Conservation (phyloP, 768 basidiomycete genomes). For the Mycena venus region DNA sequence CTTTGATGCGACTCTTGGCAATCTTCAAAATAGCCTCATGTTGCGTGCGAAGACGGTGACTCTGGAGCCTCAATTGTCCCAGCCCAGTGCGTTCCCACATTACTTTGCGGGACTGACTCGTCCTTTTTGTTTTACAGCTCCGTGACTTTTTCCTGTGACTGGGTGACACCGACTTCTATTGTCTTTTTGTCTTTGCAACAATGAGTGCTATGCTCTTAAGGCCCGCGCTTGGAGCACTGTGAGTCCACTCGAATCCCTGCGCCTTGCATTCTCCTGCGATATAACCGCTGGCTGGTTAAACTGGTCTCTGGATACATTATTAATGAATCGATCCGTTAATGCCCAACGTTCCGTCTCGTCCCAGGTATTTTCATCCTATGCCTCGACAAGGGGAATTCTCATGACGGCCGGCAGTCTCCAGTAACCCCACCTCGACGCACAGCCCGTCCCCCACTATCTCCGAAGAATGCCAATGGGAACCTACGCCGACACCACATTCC, state of each 20-base stretch:
- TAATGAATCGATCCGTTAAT: conserved; percentile 30
- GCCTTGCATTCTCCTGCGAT: not conserved
- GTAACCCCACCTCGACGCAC: conserved; percentile 17
- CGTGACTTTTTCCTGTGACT: conserved; percentile 17
- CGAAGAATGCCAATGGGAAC: conserved; percentile 5
- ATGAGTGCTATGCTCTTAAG: conserved; percentile 21
- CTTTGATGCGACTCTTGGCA: conserved; percentile 18
- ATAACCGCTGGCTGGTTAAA: conserved; percentile 27
- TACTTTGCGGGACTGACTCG: conserved; percentile 1
- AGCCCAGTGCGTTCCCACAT: conserved; percentile 17
- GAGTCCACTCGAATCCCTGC: conserved; percentile 25
- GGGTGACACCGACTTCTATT: conserved; percentile 25
- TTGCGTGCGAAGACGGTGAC: conserved; percentile 4
- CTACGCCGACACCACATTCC: conserved; percentile 14
- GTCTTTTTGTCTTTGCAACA: conserved; percentile 33
- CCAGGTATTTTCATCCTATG: conserved; percentile 2
- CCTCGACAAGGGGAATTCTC: not conserved
- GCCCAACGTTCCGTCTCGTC: conserved; percentile 18
- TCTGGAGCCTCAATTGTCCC: conserved; percentile 6
- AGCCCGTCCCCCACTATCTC: conserved; percentile 15
- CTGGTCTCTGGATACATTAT: conserved; percentile 18
- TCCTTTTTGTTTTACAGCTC: conserved; percentile 21
- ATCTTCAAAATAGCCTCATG: conserved; percentile 12
- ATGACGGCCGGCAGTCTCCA: conserved; percentile 13
- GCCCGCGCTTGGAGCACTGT: conserved; percentile 16